Evolutionary conservation across 2,329 filamentous ascomycete species (phyloP), one percentile per base, ranked within the genome.

Genomic region (Ceratocystis ficicola): DNA sequence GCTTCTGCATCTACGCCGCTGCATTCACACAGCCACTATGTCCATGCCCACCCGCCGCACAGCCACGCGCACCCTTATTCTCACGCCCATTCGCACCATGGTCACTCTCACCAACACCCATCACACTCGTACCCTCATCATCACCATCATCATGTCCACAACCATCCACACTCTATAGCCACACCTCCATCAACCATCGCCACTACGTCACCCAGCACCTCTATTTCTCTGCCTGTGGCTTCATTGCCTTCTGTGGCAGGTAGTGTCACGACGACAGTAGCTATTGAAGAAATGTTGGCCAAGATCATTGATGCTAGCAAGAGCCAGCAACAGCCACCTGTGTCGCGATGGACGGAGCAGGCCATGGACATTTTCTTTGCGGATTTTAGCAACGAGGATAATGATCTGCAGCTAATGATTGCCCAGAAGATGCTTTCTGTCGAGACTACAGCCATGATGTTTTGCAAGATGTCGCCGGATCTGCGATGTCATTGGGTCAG

Each of bases 371-470:
- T 83, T 4, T 81, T 85, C 70, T 84, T 85, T 72, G 76, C 77
- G 41, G 82, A 85, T 67, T 85, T 85, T 70, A 73, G 77, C 15
- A 77, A 79, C 61, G 82, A 84, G 69, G 81, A 84, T 67, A 75
- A 80, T 67, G 82, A 85, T 69, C 71, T 85, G 66, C 82, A 84
- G 74, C 75, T 85, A 48, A 82, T 81, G 72, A 81, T 85, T 44
- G 81, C 81, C 0, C 82, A 85, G 72, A 81, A 81, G 68, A 78
- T 81, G 1, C 75, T 85, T 30, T 78, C 80, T n/a, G 80, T 84
- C 69, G 80, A 83, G 69, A 81, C 80, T 71, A 84, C 83, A 71
- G 83, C 82, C 36, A 80, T 84, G 77, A 78, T 84, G 52, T 85
- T 84, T 69, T 83, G 81, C 75, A 84, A 84, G 74, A 84, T 84